Evolutionary conservation across 495 filamentous ascomycete genomes (phyloP).

Genomic region (Xylaria sp.): DNA sequence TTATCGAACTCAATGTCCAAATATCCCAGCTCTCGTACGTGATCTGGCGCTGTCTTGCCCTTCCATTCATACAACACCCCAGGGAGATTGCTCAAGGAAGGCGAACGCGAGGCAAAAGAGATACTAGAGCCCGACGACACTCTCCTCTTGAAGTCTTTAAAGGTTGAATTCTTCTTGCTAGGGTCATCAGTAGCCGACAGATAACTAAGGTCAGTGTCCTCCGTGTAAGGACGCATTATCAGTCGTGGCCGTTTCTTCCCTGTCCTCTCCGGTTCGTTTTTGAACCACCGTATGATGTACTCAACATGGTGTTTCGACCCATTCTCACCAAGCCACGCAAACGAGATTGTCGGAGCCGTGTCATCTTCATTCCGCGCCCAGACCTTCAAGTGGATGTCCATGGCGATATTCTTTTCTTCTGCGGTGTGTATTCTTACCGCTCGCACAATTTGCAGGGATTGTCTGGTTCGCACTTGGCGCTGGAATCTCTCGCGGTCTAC

Average conservation of each 20-base stretch:
- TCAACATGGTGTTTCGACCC: constrained; percentile 28
- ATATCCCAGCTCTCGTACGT: constrained; percentile 28
- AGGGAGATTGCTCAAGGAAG: constrained; percentile 1
- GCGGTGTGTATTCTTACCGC: constrained; percentile 28
- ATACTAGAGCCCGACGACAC: not conserved
- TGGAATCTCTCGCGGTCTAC: constrained; percentile 32
- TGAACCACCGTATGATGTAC: constrained; percentile 37
- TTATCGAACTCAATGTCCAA: constrained; percentile 36
- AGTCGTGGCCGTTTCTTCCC: constrained; percentile 28
- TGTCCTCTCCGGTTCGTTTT: constrained; percentile 29
- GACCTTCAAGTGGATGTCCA: constrained; percentile 31
- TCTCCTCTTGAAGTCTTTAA: not conserved
- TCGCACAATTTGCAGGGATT: constrained; percentile 29
- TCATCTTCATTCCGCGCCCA: constrained; percentile 30
- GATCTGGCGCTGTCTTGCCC: constrained; percentile 26
- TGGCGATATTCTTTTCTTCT: constrained; percentile 27
- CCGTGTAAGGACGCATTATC: constrained; percentile 27
- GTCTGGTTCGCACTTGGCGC: constrained; percentile 17
- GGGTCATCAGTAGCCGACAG: not conserved
- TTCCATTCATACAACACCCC: constrained; percentile 6
- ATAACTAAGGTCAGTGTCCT: constrained; percentile 25
- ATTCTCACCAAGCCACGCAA: constrained; percentile 23
- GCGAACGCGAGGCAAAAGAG: constrained; percentile 18
- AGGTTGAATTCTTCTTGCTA: not conserved
- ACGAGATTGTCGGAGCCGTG: constrained; percentile 34